These are phyloP conservation scores for Zasmidium cellare DNA, from an alignment of 2,329 filamentous ascomycete species.

Conservation along the genomic window DNA sequence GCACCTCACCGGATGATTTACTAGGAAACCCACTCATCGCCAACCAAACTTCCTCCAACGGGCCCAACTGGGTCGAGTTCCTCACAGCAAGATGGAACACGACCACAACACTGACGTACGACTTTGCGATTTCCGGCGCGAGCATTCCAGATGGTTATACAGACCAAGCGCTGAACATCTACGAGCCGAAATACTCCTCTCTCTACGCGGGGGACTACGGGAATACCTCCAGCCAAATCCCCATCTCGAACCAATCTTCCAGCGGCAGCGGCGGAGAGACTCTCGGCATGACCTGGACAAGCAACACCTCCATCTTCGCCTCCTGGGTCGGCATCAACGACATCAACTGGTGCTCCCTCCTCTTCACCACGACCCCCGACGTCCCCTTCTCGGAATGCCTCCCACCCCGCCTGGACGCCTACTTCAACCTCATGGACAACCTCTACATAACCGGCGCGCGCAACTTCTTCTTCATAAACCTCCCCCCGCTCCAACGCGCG, in stretches of 20 bases:
- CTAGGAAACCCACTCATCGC: conserved; percentile 3
- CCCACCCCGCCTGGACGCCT: neutral
- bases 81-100: conserved; percentile 2
- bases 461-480: conserved; percentile 4
- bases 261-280: no score
- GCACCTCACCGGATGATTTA: conserved; percentile 1
- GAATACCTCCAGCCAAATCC: neutral
- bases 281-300: neutral
- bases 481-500: conserved; percentile 2
- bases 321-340: conserved; percentile 1
- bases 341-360: conserved; percentile 3
- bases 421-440: conserved; percentile 7
- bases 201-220: neutral
- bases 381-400: conserved; percentile 2
- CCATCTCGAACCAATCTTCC: neutral
- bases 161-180: conserved; percentile 3
- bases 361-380: conserved; percentile 1
- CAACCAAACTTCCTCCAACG: conserved; percentile 1
- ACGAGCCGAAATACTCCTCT: conserved; percentile 4
- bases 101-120: conserved; percentile 1
- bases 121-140: conserved; percentile 5
- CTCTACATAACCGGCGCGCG: conserved; percentile 6
- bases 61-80: conserved; percentile 5
- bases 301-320: conserved; percentile 3
- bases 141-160: conserved; percentile 4